Conservation (phyloP, 768 basidiomycete genomes). For the Collybia sp. region DNA sequence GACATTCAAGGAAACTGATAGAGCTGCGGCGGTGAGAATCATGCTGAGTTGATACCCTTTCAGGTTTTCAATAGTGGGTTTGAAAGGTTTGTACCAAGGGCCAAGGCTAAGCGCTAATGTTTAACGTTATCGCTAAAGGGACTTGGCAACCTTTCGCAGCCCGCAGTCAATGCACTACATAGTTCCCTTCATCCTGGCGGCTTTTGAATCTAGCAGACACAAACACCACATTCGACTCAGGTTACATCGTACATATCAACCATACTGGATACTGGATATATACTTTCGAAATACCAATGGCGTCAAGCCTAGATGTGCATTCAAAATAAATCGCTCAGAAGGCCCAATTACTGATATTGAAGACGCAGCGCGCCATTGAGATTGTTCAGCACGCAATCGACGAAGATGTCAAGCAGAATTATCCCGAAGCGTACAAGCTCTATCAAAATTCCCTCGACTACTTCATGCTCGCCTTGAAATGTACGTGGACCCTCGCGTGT, state of each 20-base stretch:
- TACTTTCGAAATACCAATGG: not conserved
- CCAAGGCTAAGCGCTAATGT: too few relatives aligned
- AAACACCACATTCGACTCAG: too few relatives aligned
- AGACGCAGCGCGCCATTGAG: slow-evolving; percentile 62
- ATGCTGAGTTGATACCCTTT: too few relatives aligned
- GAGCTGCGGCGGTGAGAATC: too few relatives aligned
- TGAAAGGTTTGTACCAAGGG: too few relatives aligned
- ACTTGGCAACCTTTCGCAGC: too few relatives aligned
- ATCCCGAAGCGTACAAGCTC: slow-evolving; percentile 89
- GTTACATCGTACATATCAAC: not conserved
- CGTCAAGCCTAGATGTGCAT: not conserved
- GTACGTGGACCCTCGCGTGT: slow-evolving; percentile 37
- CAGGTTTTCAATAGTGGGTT: too few relatives aligned
- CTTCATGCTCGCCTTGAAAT: slow-evolving; percentile 96
- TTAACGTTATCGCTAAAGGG: too few relatives aligned
- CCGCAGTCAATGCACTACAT: too few relatives aligned
- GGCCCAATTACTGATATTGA: not conserved
- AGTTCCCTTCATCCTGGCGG: too few relatives aligned
- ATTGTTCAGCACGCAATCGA: slow-evolving; percentile 92
- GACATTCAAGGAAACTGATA: too few relatives aligned
- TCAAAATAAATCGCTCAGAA: not conserved
- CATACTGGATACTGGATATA: not conserved
- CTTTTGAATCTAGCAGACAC: too few relatives aligned
- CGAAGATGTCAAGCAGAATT: slow-evolving; percentile 89
- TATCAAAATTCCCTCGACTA: slow-evolving; percentile 97